Evolutionary conservation across 768 basidiomycete species (phyloP), one percentile per base, ranked within the genome.

Genomic region (Trametopsis cervina): DNA sequence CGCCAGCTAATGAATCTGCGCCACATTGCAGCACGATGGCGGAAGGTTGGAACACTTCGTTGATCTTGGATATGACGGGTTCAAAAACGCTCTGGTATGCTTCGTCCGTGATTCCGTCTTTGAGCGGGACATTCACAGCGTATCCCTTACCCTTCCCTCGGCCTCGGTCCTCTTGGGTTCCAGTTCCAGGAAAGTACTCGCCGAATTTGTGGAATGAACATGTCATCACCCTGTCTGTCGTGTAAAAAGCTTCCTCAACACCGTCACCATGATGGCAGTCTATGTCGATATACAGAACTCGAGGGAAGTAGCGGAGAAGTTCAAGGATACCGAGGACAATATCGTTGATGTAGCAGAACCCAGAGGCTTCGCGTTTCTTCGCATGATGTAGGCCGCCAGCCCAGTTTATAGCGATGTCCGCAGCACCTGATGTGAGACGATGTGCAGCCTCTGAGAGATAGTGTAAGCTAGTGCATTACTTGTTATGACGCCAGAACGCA

Each of bases 251-350:
- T 62, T 98, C 96, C 59, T 99, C 96, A 26, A 98, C 96, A 12
- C 95, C 95, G 62, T 98, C 96, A 15, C 96, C 95, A 64, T 99
- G 96, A 63, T 98, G 96, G 43, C 92, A 92, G 66, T 98, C 96
- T 50, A 98, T 93, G 67, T 99, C 95, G 65, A 99, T 85, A 63
- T 99, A 98, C 24, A 99, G 70, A 13, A 99, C 95, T 45, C 96
- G 83, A 2, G 89, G 75, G 60, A 81, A 81, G 47, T 73, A 79
- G 55, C 93, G 80, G n/a, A 95, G 71, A 6, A 99, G 81, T 64
- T 96, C 95, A 41, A 99, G 76, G 33, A 96, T 95, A 38, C 83
- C 86, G 21, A 98, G 82, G 0, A 96, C 93, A 62, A 97, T 99
- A 65, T 94, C 89, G 65, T 99, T 99, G 68, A 98, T 85, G 72